phyloP scores from a whole-genome alignment of 306 rosid species.

The Vigna reflexopilosa region DNA sequence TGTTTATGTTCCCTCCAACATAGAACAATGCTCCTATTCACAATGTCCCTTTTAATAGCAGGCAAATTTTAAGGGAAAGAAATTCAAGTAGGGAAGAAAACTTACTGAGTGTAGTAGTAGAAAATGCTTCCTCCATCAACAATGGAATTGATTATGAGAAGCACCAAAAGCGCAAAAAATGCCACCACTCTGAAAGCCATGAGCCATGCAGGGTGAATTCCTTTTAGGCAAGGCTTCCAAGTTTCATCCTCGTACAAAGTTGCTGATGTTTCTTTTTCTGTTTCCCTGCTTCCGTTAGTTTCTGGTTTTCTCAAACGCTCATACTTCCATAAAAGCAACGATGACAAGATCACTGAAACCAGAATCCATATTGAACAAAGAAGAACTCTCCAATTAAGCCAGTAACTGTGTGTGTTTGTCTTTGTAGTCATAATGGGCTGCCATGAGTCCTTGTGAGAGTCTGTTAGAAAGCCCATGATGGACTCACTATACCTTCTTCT shows the following conservation, averaged over 20 bases:
- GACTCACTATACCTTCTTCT: constrained; percentile 40
- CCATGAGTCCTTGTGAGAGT: constrained; percentile 76
- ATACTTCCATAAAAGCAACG: constrained; percentile 61
- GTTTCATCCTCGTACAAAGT: constrained; percentile 87
- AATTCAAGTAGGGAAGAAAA: constrained; percentile 26
- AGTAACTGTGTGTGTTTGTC: constrained; percentile 73
- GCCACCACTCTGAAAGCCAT: constrained; percentile 80
- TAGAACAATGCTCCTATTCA: background rate
- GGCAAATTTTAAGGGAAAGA: constrained; percentile 22
- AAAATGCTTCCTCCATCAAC: constrained; percentile 82
- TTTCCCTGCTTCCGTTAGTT: constrained; percentile 42
- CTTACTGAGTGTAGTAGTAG: constrained; percentile 91
- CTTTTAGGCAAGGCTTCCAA: constrained; percentile 89
- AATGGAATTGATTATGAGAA: constrained; percentile 65
- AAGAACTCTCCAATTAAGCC: constrained; percentile 90
- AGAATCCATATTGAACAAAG: constrained; percentile 72
- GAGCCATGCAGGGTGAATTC: constrained; percentile 94
- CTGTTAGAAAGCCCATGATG: constrained; percentile 78
- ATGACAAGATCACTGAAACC: constrained; percentile 52
- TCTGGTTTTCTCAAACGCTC: constrained; percentile 54
- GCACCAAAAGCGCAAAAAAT: constrained; percentile 75
- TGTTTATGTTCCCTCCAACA: background rate
- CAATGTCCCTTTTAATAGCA: constrained; percentile 15
- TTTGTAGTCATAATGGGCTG: constrained; percentile 80
- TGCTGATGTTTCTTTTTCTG: constrained; percentile 54